A percentile compares a stretch with the other conserved stretches of the same genome.
Conservation (phyloP, 768 basidiomycete species). For the Rhodocollybia butyracea region DNA sequence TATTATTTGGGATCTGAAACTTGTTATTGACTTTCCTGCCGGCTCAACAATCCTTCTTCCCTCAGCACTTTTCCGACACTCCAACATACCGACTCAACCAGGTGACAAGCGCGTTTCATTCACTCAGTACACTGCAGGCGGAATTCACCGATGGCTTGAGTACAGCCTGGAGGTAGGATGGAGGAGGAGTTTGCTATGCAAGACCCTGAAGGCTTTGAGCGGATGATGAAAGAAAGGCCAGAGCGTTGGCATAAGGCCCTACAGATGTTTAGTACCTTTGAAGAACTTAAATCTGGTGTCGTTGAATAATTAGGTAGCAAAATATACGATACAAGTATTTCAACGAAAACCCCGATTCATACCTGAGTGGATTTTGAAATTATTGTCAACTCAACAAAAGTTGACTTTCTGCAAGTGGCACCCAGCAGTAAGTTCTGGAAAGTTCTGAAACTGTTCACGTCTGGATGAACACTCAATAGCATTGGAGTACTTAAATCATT, state of each 20-base stretch:
- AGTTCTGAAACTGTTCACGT: too few species aligned
- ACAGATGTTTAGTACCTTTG: not conserved
- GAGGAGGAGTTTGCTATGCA: not conserved
- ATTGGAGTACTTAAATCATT: too few species aligned
- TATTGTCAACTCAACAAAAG: too few species aligned
- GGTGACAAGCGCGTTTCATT: conserved; percentile 10
- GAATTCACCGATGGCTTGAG: conserved; percentile 13
- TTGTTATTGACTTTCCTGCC: too few species aligned
- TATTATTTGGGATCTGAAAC: too few species aligned
- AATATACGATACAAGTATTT: too few species aligned
- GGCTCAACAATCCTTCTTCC: conserved; percentile 15
- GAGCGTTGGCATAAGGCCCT: conserved; percentile 4
- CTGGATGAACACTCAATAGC: too few species aligned
- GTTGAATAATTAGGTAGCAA: too few species aligned
- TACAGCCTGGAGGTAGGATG: not conserved
- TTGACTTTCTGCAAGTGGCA: too few species aligned
- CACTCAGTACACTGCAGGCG: conserved; percentile 9
- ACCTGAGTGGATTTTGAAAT: too few species aligned
- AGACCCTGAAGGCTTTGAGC: not conserved
- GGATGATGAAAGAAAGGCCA: not conserved
- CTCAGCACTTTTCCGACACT: conserved; percentile 10
- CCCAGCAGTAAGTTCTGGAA: too few species aligned
- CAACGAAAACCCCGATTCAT: too few species aligned
- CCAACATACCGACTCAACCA: conserved; percentile 6
- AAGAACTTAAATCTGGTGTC: not conserved